Conservation (phyloP, 208 protist species). For the Spongospora subterranea region DNA sequence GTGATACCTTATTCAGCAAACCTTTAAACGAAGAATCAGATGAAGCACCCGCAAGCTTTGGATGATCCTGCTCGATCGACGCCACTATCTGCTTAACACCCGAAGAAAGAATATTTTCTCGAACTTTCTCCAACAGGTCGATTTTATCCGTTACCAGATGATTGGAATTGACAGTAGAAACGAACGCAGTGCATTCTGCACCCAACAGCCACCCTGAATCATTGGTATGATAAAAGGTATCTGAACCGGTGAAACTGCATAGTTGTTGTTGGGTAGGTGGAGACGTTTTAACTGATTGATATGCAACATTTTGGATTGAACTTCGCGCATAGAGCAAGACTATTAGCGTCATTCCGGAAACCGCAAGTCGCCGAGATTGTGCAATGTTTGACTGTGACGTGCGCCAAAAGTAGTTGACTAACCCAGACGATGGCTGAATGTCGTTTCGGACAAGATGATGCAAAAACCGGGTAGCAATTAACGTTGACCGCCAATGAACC, state of each 20-base stretch:
- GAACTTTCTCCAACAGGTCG: too few species aligned
- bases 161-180: too few species aligned
- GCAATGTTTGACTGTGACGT: not conserved
- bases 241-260: not conserved
- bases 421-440: not conserved
- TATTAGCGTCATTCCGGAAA: not conserved
- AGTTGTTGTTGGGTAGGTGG: not conserved
- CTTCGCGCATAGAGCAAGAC: too few species aligned
- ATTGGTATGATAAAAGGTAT: constrained; percentile 1
- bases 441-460: not conserved
- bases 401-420: not conserved
- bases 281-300: too few species aligned
- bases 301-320: too few species aligned
- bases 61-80: too few species aligned
- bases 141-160: too few species aligned
- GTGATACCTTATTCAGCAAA: too few species aligned
- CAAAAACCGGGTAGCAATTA: constrained; percentile 15
- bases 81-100: too few species aligned
- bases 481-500: not conserved
- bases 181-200: not conserved
- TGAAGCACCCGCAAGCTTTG: too few species aligned
- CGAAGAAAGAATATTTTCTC: too few species aligned
- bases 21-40: too few species aligned
- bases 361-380: not conserved
- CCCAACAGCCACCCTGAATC: not conserved